Evolutionary conservation across 2,329 filamentous ascomycete species (phyloP).

Genomic region (Aspergillus neoniger): DNA sequence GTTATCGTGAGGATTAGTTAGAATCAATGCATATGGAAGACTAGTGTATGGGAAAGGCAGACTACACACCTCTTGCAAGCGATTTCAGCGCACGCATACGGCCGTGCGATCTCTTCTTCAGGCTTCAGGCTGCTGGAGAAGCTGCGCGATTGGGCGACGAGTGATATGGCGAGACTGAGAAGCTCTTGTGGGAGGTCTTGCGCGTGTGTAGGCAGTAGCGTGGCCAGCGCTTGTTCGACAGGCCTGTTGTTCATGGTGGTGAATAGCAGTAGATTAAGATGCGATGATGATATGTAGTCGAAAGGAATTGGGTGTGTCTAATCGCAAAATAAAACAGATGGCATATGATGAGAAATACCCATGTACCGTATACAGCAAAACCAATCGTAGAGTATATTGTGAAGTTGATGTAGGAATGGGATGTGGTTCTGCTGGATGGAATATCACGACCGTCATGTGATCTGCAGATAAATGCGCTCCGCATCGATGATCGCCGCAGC

Average conservation of each 20-base stretch:
- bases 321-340: not conserved
- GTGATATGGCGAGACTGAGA: slow-evolving; percentile 68
- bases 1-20: slow-evolving; percentile 1
- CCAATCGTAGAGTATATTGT: not conserved
- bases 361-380: not conserved
- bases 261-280: not conserved
- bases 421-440: not conserved
- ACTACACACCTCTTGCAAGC: slow-evolving; percentile 74
- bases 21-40: not conserved
- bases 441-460: slow-evolving; percentile 14
- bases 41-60: not conserved
- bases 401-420: not conserved
- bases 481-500: slow-evolving; percentile 3
- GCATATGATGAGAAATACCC: not conserved
- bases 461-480: slow-evolving; percentile 7
- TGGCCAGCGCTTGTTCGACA: slow-evolving; percentile 71
- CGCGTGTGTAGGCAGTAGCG: slow-evolving; percentile 71
- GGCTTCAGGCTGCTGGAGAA: slow-evolving; percentile 75
- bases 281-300: no score
- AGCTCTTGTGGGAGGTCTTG: slow-evolving; percentile 68
- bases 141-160: slow-evolving; percentile 78
- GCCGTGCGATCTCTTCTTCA: slow-evolving; percentile 83
- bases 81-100: slow-evolving; percentile 82
- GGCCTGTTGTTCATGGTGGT: slow-evolving; percentile 67
- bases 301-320: not conserved